Conservation (phyloP, 2,329 filamentous ascomycete species). For the Rhynchosporium agropyri region DNA sequence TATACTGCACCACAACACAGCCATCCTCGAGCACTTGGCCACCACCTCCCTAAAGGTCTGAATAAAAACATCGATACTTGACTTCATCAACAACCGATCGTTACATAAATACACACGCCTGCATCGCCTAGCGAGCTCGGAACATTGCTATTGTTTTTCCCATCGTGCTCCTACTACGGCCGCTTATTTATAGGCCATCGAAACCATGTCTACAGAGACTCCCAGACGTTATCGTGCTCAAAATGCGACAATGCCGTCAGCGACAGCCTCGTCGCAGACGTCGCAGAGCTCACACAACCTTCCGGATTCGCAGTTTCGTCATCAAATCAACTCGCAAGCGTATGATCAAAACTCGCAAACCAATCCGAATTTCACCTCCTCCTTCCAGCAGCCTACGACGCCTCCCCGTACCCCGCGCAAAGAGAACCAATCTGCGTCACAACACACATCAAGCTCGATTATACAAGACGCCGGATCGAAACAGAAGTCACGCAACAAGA, state of each 20-base stretch:
- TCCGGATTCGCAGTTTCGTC: slow-evolving; percentile 39
- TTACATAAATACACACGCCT: slow-evolving; percentile 14
- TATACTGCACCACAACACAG: slow-evolving; percentile 27
- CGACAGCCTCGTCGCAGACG: slow-evolving; percentile 36
- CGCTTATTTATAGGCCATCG: slow-evolving; percentile 52
- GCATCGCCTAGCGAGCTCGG: slow-evolving; percentile 15
- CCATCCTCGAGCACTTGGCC: slow-evolving; percentile 33
- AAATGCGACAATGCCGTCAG: slow-evolving; percentile 34
- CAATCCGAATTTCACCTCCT: slow-evolving; percentile 30
- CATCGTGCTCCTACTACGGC: slow-evolving; percentile 33
- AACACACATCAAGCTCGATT: slow-evolving; percentile 30
- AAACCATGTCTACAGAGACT: slow-evolving; percentile 50
- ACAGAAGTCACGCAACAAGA: slow-evolving; percentile 40
- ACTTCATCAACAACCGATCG: slow-evolving; percentile 15
- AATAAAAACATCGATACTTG: slow-evolving; percentile 5
- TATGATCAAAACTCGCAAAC: slow-evolving; percentile 43
- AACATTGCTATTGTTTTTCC: slow-evolving; percentile 27
- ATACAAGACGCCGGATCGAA: slow-evolving; percentile 38
- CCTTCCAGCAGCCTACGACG: slow-evolving; percentile 36
- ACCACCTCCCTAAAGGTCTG: slow-evolving; percentile 25
- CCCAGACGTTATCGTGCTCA: slow-evolving; percentile 43
- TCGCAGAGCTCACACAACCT: slow-evolving; percentile 45
- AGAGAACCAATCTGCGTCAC: slow-evolving; percentile 28
- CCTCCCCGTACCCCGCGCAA: slow-evolving; percentile 42
- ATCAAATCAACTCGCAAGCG: slow-evolving; percentile 48